Percentiles rank a stretch among this genome's conserved stretches.
Conservation (phyloP, 805 yeast species). For the Komagataella kurtzmanii region DNA sequence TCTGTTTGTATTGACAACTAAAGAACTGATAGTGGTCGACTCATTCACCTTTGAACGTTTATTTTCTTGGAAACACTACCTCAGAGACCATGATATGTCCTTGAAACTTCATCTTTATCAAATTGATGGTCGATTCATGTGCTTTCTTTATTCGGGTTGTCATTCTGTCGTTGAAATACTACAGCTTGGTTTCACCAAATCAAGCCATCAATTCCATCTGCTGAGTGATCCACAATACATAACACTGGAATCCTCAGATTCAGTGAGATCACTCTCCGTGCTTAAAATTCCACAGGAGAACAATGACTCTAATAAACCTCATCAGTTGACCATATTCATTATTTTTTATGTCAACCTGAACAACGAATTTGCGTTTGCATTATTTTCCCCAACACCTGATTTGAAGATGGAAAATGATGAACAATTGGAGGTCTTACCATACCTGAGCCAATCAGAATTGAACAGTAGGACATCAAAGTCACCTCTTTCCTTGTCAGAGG, state of each 20-base stretch:
- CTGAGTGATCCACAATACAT: constrained; percentile 5
- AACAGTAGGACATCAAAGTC: not conserved
- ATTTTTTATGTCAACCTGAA: not conserved
- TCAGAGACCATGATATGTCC: constrained; percentile 42
- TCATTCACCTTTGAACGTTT: constrained; percentile 24
- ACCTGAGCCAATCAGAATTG: not conserved
- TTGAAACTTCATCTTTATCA: constrained; percentile 19
- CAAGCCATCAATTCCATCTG: constrained; percentile 8
- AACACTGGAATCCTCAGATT: not conserved
- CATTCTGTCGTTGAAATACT: constrained; percentile 15
- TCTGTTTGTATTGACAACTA: constrained; percentile 48
- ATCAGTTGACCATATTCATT: not conserved
- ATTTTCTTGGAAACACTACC: constrained; percentile 63
- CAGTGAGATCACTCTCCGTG: constrained; percentile 1
- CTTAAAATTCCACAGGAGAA: not conserved
- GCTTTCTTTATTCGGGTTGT: not conserved
- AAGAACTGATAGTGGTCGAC: constrained; percentile 44
- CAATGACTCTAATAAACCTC: not conserved
- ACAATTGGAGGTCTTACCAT: not conserved
- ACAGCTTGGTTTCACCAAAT: constrained; percentile 15
- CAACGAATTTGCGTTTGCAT: not conserved
- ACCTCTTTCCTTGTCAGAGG: not conserved
- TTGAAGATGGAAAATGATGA: not conserved
- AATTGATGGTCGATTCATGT: constrained; percentile 11
- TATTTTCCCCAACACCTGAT: not conserved